Percentiles rank a stretch among this genome's conserved stretches.
Conservation (phyloP, 352 stramenopile species). For the Phytophthora crassamura region DNA sequence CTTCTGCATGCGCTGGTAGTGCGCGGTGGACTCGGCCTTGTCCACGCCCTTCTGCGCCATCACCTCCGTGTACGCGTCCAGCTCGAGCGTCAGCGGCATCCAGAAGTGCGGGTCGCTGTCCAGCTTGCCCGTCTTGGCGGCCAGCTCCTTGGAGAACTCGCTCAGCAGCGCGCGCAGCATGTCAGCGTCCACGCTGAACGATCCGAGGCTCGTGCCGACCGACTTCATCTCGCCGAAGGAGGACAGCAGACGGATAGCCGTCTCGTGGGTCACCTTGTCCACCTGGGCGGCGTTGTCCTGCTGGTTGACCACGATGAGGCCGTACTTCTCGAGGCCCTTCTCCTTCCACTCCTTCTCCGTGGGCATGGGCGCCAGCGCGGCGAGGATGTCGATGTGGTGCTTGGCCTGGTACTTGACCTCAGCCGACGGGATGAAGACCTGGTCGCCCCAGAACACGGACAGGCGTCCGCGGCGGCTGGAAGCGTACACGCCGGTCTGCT, state of each 20-base stretch:
- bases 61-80: conserved; percentile 92
- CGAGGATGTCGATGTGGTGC: conserved; percentile 98
- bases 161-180: conserved; percentile 93
- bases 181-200: conserved; percentile 94
- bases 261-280: conserved; percentile 98
- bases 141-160: conserved; percentile 94
- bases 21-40: conserved; percentile 64
- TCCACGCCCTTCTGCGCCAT: conserved; percentile 95
- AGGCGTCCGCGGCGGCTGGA: conserved; percentile 93
- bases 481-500: conserved; percentile 98
- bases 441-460: conserved; percentile 98
- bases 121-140: conserved; percentile 93
- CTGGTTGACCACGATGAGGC: conserved; percentile 96
- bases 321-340: conserved; percentile 98
- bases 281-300: conserved; percentile 94
- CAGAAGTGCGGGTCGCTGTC: conserved; percentile 99
- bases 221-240: conserved; percentile 95
- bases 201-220: conserved; percentile 96
- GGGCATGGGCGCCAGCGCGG: conserved; percentile 94
- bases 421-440: conserved; percentile 97
- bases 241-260: conserved; percentile 92
- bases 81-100: conserved; percentile 97
- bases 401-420: conserved; percentile 93
- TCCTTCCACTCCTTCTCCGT: conserved; percentile 93
- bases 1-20: conserved; percentile 93